phyloP scores from a whole-genome alignment of 768 basidiomycete species.

The Glaciozyma martinii region DNA sequence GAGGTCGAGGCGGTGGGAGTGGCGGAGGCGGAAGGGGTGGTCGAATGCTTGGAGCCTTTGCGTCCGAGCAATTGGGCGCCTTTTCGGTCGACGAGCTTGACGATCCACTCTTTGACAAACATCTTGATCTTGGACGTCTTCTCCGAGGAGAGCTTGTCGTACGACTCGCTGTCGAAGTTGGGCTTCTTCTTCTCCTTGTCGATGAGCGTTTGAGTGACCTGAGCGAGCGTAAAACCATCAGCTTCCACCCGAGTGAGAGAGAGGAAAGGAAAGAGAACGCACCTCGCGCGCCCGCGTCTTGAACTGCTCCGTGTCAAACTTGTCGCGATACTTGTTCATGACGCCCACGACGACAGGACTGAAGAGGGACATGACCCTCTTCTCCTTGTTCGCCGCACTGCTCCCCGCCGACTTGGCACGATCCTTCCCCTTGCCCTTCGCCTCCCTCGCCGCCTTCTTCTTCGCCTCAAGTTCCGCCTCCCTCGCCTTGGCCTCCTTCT shows the following conservation, averaged over 20 bases:
- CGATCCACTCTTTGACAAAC: conserved; percentile 82
- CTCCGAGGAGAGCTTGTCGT: conserved; percentile 73
- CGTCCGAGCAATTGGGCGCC: not conserved
- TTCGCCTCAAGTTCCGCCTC: conserved; percentile 24
- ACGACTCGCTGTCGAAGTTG: conserved; percentile 60
- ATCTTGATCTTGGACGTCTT: conserved; percentile 83
- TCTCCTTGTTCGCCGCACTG: conserved; percentile 48
- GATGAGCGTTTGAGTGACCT: conserved; percentile 79
- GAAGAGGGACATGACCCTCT: conserved; percentile 68
- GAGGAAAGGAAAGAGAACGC: conserved; percentile 27
- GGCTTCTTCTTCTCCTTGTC: conserved; percentile 91
- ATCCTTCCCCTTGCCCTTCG: conserved; percentile 46
- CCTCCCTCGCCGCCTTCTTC: conserved; percentile 23
- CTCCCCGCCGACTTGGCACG: conserved; percentile 37
- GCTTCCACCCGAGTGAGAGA: not conserved
- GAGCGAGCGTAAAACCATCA: conserved; percentile 7
- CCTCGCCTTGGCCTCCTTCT: conserved; percentile 26
- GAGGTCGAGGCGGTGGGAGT: not conserved
- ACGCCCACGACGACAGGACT: conserved; percentile 81
- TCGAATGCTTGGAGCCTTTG: not conserved
- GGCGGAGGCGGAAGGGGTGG: not conserved
- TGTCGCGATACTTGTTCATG: conserved; percentile 78
- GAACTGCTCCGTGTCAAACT: conserved; percentile 67
- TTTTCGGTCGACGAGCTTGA: conserved; percentile 52
- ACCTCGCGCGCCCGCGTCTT: conserved; percentile 96